Base-by-base conservation (phyloP, 1,139 yeast species). In the Suhomyces bokatorum region DNA sequence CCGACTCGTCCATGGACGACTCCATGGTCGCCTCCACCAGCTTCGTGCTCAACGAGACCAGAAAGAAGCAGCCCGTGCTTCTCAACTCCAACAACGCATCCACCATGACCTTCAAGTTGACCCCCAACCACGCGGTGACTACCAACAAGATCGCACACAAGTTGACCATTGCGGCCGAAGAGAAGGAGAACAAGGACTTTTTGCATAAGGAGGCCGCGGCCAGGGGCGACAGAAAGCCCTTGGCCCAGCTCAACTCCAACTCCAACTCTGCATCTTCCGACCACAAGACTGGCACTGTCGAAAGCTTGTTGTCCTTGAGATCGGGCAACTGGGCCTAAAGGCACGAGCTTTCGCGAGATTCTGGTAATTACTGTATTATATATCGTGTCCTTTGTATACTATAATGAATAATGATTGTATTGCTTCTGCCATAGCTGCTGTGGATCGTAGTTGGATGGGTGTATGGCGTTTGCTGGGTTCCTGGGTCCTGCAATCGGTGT, bases 91-190 rank as follows among this genome's bases (percentile, higher is more conserved):
- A 52, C 26, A 59, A 52, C 33, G 59, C 68, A 29, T 61, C 65
- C 9, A 69, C 72, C 29, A 70, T 66, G 72, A 73, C 77, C 5
- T 73, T 73, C 57, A 73, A 71, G 51, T 64, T 73, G 55, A 66
- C 62, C 12, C 73, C 73, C 32, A 44, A 56, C 13, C 31, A 22
- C 22, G 9, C 51, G 47, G 43, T 54, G 44, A 50, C 58, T 49
- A 13, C 43, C 27, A 42, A 33, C 42, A 44, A 37, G 28, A 24
- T 41, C 41, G 40, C 47, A 20, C 48, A 45, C 15, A 47, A 46
- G 37, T 46, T 49, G 35, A 43, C 42, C 14, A 37, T 36, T 27
- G 46, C 47, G 6, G 52, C 51, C 31, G 50, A 42, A 16, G 47
- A 46, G 15, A 49, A 49, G 35, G 48, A 48, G 27, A 44, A 44